phyloP scores from a whole-genome alignment of 1,284 basidiomycete genomes.

The Moniliella sp. region DNA sequence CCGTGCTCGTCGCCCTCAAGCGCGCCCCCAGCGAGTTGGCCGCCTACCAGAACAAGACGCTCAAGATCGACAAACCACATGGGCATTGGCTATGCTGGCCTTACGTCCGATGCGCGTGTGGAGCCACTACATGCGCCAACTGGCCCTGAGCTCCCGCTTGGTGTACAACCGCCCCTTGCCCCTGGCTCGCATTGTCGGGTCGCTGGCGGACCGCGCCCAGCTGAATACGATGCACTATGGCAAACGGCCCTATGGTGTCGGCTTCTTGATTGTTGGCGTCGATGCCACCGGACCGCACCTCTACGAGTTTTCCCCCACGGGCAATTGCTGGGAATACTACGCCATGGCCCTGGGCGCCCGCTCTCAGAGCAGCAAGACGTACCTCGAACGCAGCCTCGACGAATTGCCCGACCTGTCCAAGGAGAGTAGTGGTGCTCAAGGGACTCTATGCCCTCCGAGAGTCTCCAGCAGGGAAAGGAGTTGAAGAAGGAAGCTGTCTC shows the following conservation, averaged over 20 bases:
- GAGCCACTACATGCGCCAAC: slow-evolving; percentile 87
- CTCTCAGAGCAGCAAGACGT: slow-evolving; percentile 92
- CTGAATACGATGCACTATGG: slow-evolving; percentile 98
- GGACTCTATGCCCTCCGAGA: slow-evolving; percentile 25
- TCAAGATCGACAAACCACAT: slow-evolving; percentile 96
- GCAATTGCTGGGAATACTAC: slow-evolving; percentile 91
- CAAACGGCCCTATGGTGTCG: slow-evolving; percentile 87
- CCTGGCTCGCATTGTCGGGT: slow-evolving; percentile 69
- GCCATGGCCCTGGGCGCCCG: slow-evolving; percentile 96
- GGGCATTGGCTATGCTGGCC: slow-evolving; percentile 88
- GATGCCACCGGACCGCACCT: slow-evolving; percentile 88
- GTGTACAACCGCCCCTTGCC: slow-evolving; percentile 82
- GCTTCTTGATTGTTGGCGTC: slow-evolving; percentile 86
- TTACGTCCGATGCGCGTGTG: slow-evolving; percentile 92
- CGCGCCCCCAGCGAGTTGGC: slow-evolving; percentile 95
- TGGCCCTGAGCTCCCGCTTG: slow-evolving; percentile 86
- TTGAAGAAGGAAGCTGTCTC: slow-evolving; percentile 22
- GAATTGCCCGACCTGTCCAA: slow-evolving; percentile 41
- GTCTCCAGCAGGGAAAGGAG: slow-evolving; percentile 29
- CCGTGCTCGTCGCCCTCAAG: slow-evolving; percentile 81
- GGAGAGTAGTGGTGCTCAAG: slow-evolving; percentile 18
- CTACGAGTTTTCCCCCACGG: slow-evolving; percentile 91
- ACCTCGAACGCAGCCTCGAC: slow-evolving; percentile 80
- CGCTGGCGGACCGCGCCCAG: slow-evolving; percentile 95
- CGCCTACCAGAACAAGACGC: slow-evolving; percentile 98